Base-by-base conservation (phyloP, 768 basidiomycete genomes). In the Pilatotrama ljubarskyi region DNA sequence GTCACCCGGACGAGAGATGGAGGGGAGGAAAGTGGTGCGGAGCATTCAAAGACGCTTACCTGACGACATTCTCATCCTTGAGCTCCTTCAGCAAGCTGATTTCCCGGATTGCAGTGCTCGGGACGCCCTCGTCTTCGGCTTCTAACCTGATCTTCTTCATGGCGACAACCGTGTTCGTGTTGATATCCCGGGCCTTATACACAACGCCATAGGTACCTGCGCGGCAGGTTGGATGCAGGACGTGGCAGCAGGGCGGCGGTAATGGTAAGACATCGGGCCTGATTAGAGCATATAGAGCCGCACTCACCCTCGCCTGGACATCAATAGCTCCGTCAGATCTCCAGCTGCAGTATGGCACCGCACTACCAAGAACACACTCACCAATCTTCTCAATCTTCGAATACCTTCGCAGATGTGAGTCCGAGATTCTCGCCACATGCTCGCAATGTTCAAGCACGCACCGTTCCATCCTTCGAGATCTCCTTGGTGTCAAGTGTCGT, bases 81-180 rank as follows among this genome's bases (percentile, higher is more conserved):
- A 99, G 82, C 72, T 99, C 97, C 75, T 98, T 99, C 67, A 99
- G 76, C 62, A 99, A 76, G 76, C 92, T 94, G 75, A 99, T 99
- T 79, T 99, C 97, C 51, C 97, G 85, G 69, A 99, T 99, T 55
- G 96, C 95, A 4, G 97, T 99, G 64, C 90, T 93, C 9, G 97
- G 97, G 20, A 99, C 97, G 47, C 97, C 97, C 74, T 99, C 97
- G 70, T 99, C 97, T 75, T 98, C 97, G 17, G 95, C 94, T 73
- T 98, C 97, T 25, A 99, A 85, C 40, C 97, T 80, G 72, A 99
- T 98, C 82, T 99, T 99, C 86, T 99, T 99, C 65, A 98, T 80
- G 22, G 97, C 97, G 51, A 99, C 97, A 66, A 98, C 86, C 66
- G 85, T 76, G 72, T 90, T 90, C 9, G 83, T 89, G 46, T 76